Evolutionary conservation across 2,329 filamentous ascomycete species (phyloP), one percentile per base, ranked within the genome.

Genomic region (Paraphoma chrysanthemicola): DNA sequence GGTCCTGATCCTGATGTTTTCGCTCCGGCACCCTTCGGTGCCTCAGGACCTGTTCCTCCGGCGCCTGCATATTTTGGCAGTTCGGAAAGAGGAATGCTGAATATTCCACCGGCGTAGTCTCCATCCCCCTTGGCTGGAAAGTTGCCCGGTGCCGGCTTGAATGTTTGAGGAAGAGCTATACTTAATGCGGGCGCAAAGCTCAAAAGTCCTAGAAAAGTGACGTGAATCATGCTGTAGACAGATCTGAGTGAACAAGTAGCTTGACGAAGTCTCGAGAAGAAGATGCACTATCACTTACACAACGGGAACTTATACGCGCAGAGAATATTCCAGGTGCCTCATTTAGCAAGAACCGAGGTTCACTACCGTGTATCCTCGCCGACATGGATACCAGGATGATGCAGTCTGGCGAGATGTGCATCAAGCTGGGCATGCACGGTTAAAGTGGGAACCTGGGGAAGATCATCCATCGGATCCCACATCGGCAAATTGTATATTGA

Each of bases 91-190:
- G 63, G 51, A n/a, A 66, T 60, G 42, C 51, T 53, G 59, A 69
- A 67, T 49, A 69, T 67, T 14, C 62, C 62, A 23, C 66, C 62
- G 4, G 62, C 66, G 33, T 53, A 64, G 55, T 65, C 59, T 43
- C 63, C 62, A 48, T 68, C 65, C 38, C 58, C 61, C 42, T 59
- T 67, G 18, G 60, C 60, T 17, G 62, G 64, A 44, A 64, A 66
- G 48, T 64, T 60, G 5, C 61, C 51, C 16, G 62, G 57, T 39
- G 43, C 16, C 12, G 61, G 61, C 16, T n/a, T 55, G 47, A 66
- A 64, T 12, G 57, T 48, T 38, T 62, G 59, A 18, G 50, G 50
- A 11, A 45, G 14, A 31, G 46, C 49, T 6, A 38, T 14, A 8
- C 38, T 33, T 7, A 48, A 23, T 6, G 48, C n/a, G 12, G 52